Evolutionary conservation across 768 basidiomycete genomes (phyloP).

Genomic region (Suillus hirtellus): DNA sequence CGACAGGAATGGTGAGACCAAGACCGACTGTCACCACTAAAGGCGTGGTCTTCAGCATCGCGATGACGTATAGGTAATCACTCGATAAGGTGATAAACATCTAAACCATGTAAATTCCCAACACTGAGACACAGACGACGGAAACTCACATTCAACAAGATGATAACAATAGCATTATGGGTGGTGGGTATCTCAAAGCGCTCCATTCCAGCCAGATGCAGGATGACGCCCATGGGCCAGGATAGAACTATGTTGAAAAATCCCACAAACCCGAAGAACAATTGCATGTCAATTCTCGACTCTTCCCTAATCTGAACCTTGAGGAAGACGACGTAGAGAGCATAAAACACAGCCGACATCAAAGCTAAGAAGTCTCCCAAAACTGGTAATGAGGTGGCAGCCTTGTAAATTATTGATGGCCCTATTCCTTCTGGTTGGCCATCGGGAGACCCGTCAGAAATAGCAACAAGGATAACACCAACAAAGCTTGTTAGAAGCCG

Average conservation of each 20-base stretch:
- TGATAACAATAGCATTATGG: conserved; percentile 45
- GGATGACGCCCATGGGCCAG: conserved; percentile 76
- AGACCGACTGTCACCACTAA: conserved; percentile 91
- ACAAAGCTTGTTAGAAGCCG: conserved; percentile 52
- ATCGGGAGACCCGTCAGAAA: conserved; percentile 65
- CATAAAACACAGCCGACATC: conserved; percentile 85
- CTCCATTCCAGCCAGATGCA: conserved; percentile 76
- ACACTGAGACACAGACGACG: conserved; percentile 7
- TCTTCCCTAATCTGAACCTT: conserved; percentile 85
- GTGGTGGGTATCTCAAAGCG: conserved; percentile 68
- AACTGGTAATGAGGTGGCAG: conserved; percentile 29
- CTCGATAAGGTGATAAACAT: conserved; percentile 83
- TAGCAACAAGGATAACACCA: conserved; percentile 86
- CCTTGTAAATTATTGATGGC: conserved; percentile 14
- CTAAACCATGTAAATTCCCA: conserved; percentile 36
- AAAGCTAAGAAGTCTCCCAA: conserved; percentile 85
- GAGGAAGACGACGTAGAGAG: conserved; percentile 83
- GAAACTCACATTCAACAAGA: conserved; percentile 55
- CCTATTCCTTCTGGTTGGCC: conserved; percentile 10
- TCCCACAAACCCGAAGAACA: conserved; percentile 95
- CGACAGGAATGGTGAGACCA: conserved; percentile 90
- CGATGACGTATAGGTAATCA: conserved; percentile 83
- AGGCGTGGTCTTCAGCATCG: conserved; percentile 97
- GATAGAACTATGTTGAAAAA: conserved; percentile 75
- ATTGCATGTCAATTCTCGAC: conserved; percentile 86